phyloP scores from a whole-genome alignment of 805 yeast genomes.

The Diddensiella transvaalensis region DNA sequence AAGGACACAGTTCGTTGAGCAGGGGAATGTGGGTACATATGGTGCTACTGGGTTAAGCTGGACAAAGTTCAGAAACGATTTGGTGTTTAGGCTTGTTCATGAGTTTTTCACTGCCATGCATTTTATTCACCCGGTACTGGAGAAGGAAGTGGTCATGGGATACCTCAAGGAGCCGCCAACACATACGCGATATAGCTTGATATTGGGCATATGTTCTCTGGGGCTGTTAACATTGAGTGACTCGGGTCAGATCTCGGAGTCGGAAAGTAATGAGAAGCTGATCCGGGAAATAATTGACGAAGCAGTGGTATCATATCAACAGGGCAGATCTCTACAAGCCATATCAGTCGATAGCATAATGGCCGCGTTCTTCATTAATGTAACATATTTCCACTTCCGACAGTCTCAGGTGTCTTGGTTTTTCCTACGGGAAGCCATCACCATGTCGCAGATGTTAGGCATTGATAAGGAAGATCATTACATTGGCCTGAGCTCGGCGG shows the following conservation, averaged over 20 bases:
- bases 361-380: slow-evolving; percentile 12
- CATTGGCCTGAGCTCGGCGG: neutral
- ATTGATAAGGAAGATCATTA: slow-evolving; percentile 15
- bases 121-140: slow-evolving; percentile 15
- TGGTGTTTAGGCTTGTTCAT: slow-evolving; percentile 10
- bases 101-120: slow-evolving; percentile 12
- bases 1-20: neutral
- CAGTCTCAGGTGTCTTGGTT: slow-evolving; percentile 8
- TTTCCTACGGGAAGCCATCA: slow-evolving; percentile 17
- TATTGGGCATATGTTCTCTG: slow-evolving; percentile 12
- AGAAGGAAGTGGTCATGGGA: slow-evolving; percentile 6
- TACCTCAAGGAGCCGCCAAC: slow-evolving; percentile 12
- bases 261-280: neutral
- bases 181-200: slow-evolving; percentile 6
- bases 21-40: neutral
- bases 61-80: slow-evolving; percentile 7
- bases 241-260: slow-evolving; percentile 1
- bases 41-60: slow-evolving; percentile 2
- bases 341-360: slow-evolving; percentile 9
- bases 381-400: slow-evolving; percentile 8
- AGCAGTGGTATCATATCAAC: slow-evolving; percentile 10
- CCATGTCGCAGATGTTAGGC: slow-evolving; percentile 17
- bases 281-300: slow-evolving; percentile 11
- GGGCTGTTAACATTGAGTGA: slow-evolving; percentile 1
- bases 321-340: slow-evolving; percentile 7